Evolutionary conservation across 78 protist species (phyloP), one percentile per base, ranked within the genome.

Genomic region (Speleostelium caveatum): DNA sequence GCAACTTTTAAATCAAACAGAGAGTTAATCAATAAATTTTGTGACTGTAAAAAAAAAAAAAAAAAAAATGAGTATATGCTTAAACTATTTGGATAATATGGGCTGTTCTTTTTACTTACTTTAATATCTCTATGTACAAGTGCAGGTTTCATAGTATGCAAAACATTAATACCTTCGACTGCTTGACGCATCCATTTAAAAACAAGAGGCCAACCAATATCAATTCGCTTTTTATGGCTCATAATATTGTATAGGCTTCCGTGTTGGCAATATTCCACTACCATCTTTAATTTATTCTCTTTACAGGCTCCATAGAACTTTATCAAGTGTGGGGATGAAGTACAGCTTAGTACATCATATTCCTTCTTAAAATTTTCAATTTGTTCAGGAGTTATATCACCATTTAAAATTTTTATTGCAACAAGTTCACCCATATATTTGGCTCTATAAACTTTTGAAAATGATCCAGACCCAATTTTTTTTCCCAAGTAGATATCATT

Each of bases 71-170:
- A 38, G 53, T 58, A 3, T 30, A 45, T 24, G 16, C 3, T 63
- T 22, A 51, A 49, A 4, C 3, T 55, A 3, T 22, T 49, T 22
- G 59, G 2, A 63, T 8, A 5, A n/a, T 76, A 30, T 51, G 21
- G 21, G 28, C 33, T 69, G n/a, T 69, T 16, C 14, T 2, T 51
- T 71, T 49, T 60, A n/a, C n/a, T n/a, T n/a, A n/a, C n/a, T 59
- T 83, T 88, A 36, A 88, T 78, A 67, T 88, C 94, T 51, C 94
- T 53, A 67, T 88, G 94, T 7, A 88, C 94, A 26, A 88, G 59
- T 32, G 87, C 89, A 30, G 94, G 86, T 21, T 66, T 71, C 85
- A 72, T 76, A 19, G 77, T 78, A 53, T 88, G 94, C 8, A 88
- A 28, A 2, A 63, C 53, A 33, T 69, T 88, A 1, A 88, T 75